Conservation (phyloP, 2,329 filamentous ascomycete species). For the Dendrostoma leiphaemia region DNA sequence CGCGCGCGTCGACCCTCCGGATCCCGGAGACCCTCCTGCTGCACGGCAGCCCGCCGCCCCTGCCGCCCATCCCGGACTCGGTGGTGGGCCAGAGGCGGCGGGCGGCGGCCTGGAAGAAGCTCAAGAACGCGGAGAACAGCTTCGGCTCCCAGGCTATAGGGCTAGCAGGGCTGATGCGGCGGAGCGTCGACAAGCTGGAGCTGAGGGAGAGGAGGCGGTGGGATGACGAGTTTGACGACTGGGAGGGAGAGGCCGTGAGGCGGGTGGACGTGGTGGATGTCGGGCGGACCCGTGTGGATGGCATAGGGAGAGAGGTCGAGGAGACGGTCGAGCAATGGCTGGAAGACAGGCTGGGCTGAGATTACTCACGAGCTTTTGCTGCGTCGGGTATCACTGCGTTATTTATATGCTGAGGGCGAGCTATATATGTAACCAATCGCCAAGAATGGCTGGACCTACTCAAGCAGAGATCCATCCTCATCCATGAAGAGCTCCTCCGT, state of each 20-base stretch:
- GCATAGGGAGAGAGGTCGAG: neutral
- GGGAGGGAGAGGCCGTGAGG: slow-evolving; percentile 32
- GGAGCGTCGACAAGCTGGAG: slow-evolving; percentile 46
- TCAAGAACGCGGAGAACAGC: slow-evolving; percentile 34
- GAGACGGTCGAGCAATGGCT: slow-evolving; percentile 14
- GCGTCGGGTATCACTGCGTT: neutral
- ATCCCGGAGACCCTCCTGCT: slow-evolving; percentile 50
- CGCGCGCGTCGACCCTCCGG: slow-evolving; percentile 42
- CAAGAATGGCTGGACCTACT: neutral
- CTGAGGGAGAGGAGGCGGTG: slow-evolving; percentile 39
- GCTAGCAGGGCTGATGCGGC: slow-evolving; percentile 46
- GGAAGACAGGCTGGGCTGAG: slow-evolving; percentile 4
- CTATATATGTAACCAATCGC: too few species aligned
- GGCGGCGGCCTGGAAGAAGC: slow-evolving; percentile 9
- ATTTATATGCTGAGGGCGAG: neutral
- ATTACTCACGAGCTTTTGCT: neutral
- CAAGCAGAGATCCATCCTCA: slow-evolving; percentile 30
- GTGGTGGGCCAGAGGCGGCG: slow-evolving; percentile 19
- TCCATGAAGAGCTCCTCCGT: slow-evolving; percentile 30
- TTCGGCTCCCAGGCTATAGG: slow-evolving; percentile 46
- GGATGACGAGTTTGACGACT: slow-evolving; percentile 37
- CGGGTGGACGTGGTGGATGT: slow-evolving; percentile 39
- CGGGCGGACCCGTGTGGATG: slow-evolving; percentile 27
- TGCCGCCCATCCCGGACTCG: slow-evolving; percentile 10
- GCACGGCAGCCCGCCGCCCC: slow-evolving; percentile 33